Evolutionary conservation across 441 rosid species (phyloP).

Genomic region (Sinapis alba): DNA sequence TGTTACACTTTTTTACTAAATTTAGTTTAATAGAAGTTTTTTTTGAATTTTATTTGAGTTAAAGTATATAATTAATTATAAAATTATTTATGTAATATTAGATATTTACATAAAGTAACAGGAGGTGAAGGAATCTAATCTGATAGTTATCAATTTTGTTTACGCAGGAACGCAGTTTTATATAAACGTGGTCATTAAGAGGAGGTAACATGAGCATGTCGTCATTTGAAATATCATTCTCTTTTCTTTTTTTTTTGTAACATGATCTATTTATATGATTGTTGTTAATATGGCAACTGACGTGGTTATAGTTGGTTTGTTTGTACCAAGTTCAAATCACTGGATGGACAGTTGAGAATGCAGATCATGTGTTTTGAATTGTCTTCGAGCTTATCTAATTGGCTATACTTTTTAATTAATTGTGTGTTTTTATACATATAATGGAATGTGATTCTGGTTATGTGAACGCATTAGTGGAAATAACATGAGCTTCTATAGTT

Average conservation of each 20-base stretch:
- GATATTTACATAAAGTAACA: neutral
- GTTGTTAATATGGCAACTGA: neutral
- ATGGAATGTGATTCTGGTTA: neutral
- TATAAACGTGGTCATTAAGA: neutral
- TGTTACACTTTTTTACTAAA: too few relatives aligned
- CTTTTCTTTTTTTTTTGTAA: too few relatives aligned
- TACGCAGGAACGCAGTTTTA: neutral
- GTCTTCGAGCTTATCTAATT: neutral
- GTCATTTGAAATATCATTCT: too few relatives aligned
- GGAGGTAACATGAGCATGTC: too few relatives aligned
- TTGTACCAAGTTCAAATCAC: neutral
- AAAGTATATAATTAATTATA: neutral
- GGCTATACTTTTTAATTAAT: neutral
- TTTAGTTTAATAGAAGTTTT: too few relatives aligned
- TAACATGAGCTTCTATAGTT: neutral
- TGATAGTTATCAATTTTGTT: neutral
- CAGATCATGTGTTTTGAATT: neutral
- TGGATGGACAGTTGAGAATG: neutral
- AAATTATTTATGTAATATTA: neutral
- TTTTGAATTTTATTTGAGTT: too few relatives aligned
- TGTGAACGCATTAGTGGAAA: neutral
- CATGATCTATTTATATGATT: too few relatives aligned
- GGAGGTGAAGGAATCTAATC: neutral
- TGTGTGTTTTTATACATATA: neutral
- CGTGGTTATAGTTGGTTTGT: neutral